Percentiles rank a stretch among this genome's conserved stretches.
These are phyloP conservation scores for Kitagawia praeruptora DNA, from an alignment of 129 eudicot genomes.

Conservation along the genomic window DNA sequence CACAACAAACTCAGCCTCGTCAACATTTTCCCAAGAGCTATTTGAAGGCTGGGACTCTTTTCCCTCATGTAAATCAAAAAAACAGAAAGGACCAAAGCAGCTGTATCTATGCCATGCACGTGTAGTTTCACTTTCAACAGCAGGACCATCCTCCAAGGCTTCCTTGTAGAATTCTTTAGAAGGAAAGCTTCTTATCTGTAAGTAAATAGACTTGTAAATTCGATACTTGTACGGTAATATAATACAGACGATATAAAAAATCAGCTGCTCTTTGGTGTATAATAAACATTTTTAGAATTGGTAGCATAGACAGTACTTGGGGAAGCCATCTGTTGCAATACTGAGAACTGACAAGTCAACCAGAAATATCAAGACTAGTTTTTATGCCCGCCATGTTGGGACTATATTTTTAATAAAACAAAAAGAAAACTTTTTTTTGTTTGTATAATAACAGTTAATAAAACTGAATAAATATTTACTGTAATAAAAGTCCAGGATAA, in stretches of 20 bases:
- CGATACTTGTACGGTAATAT: neutral
- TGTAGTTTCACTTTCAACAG: conserved; percentile 53
- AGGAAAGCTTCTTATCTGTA: conserved; percentile 86
- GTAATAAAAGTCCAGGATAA: no score
- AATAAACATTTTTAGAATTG: neutral
- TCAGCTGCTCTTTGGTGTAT: neutral
- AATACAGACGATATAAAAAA: neutral
- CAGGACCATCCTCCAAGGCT: conserved; percentile 77
- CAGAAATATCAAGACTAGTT: neutral
- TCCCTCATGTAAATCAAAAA: conserved; percentile 86
- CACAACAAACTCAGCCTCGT: conserved; percentile 87
- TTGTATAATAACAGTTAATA: no score
- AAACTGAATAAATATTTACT: no score
- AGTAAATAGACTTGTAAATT: neutral
- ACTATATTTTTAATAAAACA: no score
- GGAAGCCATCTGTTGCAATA: neutral
- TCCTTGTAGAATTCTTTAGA: conserved; percentile 75
- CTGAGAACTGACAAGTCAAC: neutral
- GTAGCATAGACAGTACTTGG: neutral
- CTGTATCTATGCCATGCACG: conserved; percentile 73
- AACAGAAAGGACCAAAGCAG: conserved; percentile 90
- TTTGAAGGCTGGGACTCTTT: conserved; percentile 60
- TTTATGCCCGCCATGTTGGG: no score
- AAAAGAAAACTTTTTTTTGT: no score
- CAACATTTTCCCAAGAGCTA: conserved; percentile 65